A percentile compares a stretch with the other conserved stretches of the same genome.
phyloP scores from a whole-genome alignment of 371 early-diverging fungal species.

The Rhizopus delemar region DNA sequence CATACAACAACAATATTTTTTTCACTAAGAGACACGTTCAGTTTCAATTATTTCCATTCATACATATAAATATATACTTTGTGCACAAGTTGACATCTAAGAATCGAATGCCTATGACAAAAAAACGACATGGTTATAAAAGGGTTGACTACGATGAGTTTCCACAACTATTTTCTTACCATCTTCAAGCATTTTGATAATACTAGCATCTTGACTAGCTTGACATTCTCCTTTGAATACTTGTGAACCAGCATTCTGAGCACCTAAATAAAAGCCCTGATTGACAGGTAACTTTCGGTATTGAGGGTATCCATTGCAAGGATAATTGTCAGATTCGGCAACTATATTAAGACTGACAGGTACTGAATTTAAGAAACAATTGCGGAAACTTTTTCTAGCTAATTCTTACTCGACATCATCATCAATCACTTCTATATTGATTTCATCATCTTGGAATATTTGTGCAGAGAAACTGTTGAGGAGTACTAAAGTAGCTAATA shows the following conservation, averaged over 20 bases:
- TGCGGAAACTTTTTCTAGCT: neutral
- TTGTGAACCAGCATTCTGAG: constrained; percentile 21
- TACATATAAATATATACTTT: constrained; percentile 10
- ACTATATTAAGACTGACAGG: neutral
- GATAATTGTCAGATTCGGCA: constrained; percentile 10
- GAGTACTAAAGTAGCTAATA: constrained; percentile 13
- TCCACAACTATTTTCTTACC: constrained; percentile 10
- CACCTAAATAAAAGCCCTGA: constrained; percentile 40
- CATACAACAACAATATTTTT: constrained; percentile 8
- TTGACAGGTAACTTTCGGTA: constrained; percentile 36
- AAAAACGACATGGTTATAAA: too few species aligned
- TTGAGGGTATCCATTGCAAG: constrained; percentile 45
- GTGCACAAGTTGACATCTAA: constrained; percentile 25
- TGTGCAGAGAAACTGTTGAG: constrained; percentile 11
- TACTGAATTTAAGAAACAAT: neutral
- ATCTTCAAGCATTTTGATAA: constrained; percentile 30
- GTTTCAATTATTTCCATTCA: neutral
- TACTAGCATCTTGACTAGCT: constrained; percentile 13
- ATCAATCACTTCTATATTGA: constrained; percentile 12
- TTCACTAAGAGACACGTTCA: constrained; percentile 3
- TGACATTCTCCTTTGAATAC: constrained; percentile 4
- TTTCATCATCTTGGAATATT: constrained; percentile 6
- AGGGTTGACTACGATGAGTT: neutral
- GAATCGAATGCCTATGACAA: constrained; percentile 21
- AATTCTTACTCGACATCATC: constrained; percentile 9